Evolutionary conservation across 306 rosid species (phyloP).

Genomic region (Neltuma alba): DNA sequence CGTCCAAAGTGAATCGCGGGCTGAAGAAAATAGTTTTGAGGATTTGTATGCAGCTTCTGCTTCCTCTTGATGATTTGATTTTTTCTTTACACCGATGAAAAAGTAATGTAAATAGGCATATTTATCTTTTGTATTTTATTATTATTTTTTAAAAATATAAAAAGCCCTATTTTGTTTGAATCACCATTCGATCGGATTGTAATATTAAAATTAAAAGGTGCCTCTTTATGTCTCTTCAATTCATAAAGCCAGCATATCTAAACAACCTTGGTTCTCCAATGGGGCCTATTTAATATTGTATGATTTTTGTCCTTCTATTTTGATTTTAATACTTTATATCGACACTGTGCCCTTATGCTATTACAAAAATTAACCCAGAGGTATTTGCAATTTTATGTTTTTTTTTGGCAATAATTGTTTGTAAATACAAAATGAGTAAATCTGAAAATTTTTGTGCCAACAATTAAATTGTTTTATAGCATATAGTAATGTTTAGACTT

Average conservation of each 20-base stretch:
- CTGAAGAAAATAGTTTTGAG: neutral
- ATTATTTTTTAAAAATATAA: neutral
- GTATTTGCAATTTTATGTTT: neutral
- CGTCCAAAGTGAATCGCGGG: neutral
- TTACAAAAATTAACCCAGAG: neutral
- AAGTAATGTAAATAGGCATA: neutral
- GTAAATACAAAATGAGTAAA: too few species aligned
- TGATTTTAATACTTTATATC: neutral
- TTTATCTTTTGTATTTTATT: neutral
- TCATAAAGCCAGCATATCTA: neutral
- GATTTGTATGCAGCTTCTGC: neutral
- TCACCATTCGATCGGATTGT: slow-evolving; percentile 20
- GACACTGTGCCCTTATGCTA: neutral
- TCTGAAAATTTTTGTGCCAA: too few species aligned
- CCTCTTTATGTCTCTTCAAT: neutral
- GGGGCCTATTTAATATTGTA: neutral
- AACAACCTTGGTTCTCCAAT: neutral
- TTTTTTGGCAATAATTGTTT: too few species aligned
- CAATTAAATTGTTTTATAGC: too few species aligned
- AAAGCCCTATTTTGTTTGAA: slow-evolving; percentile 15
- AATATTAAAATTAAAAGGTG: slow-evolving; percentile 13
- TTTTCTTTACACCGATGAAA: neutral
- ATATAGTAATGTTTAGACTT: too few species aligned
- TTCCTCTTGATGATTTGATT: neutral
- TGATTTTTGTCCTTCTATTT: neutral